These are phyloP conservation scores for Leccinellum albellum DNA, from an alignment of 768 basidiomycete genomes.

Conservation along the genomic window DNA sequence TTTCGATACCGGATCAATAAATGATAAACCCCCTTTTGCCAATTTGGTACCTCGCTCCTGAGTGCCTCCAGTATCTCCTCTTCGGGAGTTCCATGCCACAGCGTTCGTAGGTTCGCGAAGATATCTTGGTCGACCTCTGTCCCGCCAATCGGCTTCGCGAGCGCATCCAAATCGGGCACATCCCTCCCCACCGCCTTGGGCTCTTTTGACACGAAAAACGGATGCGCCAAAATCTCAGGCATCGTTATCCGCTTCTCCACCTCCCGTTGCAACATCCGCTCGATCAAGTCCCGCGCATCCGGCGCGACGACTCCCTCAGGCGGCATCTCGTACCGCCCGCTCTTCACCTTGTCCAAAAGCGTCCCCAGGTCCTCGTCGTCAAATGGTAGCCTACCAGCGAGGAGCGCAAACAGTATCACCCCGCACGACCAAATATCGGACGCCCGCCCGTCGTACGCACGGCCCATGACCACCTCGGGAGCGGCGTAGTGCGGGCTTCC, in stretches of 20 bases:
- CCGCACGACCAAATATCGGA: constrained; percentile 98
- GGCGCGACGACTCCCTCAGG: constrained; percentile 50
- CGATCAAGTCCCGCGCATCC: constrained; percentile 72
- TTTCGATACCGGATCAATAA: constrained; percentile 82
- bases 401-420: constrained; percentile 86
- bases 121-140: constrained; percentile 83
- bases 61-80: constrained; percentile 69
- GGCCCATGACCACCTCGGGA: constrained; percentile 84
- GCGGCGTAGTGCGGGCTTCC: constrained; percentile 95
- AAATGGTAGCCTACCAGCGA: constrained; percentile 86
- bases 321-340: constrained; percentile 73
- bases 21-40: constrained; percentile 96
- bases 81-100: constrained; percentile 85
- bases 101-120: constrained; percentile 80
- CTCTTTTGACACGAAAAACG: constrained; percentile 63
- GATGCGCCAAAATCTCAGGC: constrained; percentile 72
- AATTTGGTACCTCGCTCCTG: constrained; percentile 64
- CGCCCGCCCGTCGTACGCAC: constrained; percentile 79
- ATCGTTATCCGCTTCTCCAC: constrained; percentile 76
- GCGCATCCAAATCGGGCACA: constrained; percentile 60
- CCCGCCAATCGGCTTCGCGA: constrained; percentile 63
- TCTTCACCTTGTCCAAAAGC: constrained; percentile 78
- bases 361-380: constrained; percentile 80
- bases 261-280: constrained; percentile 77
- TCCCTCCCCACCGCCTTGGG: constrained; percentile 41